Base-by-base conservation (phyloP, 2,329 filamentous ascomycete species). In the Fusarium sp. region DNA sequence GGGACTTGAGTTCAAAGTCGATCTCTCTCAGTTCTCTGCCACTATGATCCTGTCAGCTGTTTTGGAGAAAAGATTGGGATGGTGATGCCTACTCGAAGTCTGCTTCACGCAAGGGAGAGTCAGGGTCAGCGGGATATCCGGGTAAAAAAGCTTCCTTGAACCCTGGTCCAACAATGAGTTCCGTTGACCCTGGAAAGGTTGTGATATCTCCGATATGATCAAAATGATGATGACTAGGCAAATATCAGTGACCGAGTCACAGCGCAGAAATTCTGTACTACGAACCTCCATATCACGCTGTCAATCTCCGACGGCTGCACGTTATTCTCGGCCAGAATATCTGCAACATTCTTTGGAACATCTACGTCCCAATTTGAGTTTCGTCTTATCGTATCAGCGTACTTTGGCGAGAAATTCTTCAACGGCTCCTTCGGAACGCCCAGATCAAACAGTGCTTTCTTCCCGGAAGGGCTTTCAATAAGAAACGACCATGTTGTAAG, bases 271-370 rank as follows among this genome's bases (percentile, higher is more conserved):
- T 5, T 13, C 14, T 3, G 11, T 32, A 17, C 12, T 2, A 30
- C 39, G 4, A 17, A 68, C 73, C 73, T 75, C 73, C 72, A 75
- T 15, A 75, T 70, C 4, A 75, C 68, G 7, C 65, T 66, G 3
- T 70, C 45, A 4, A 75, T 60, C 3, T 71, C 58, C 0, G 34
- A 36, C 9, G 47, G 50, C 5, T 62, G 32, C 4, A 73, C 5
- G 0, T 34, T 20, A 4, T 68, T 72, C 11, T 60, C 59, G 4
- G 2, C 28, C 0, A 75, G 59, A 30, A 75, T 68, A 8, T 72
- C 59, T 1, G 64, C 60, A 17, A 75, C 68, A 24, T 75, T 72
- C 11, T 55, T 62, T 0, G 48, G 22, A 8, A 74, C 72, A 30
- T 61, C 34, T 14, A 62, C 34, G 3, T 22, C 34, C 50, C 54